Percentiles rank a stretch among this genome's conserved stretches.
phyloP scores from a whole-genome alignment of 23 red algal species.

The Chondrus crispus region DNA sequence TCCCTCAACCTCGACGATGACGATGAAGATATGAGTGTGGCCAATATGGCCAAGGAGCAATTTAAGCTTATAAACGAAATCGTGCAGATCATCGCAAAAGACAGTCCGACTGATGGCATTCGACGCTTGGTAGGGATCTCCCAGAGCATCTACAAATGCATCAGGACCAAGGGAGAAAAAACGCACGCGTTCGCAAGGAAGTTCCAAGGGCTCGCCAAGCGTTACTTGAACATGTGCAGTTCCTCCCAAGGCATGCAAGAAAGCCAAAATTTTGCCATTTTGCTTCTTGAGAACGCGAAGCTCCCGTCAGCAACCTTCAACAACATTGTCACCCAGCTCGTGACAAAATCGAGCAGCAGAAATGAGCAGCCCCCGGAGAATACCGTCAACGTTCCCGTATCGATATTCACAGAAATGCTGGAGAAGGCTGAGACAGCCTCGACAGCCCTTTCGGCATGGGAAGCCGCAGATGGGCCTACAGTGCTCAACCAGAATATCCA shows the following conservation, averaged over 20 bases:
- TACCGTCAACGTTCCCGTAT: no score
- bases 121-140: background rate
- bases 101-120: background rate
- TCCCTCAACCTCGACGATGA: background rate
- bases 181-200: background rate
- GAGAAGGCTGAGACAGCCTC: no score
- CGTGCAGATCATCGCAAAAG: background rate
- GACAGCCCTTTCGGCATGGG: no score
- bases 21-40: background rate
- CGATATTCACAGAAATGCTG: no score
- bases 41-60: background rate
- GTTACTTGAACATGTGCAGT: background rate
- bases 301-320: background rate
- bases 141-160: background rate
- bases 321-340: conserved; percentile 7
- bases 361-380: no score
- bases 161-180: background rate
- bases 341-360: conserved; percentile 2
- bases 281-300: background rate
- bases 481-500: no score
- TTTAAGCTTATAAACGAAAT: background rate
- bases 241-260: background rate
- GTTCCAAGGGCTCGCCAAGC: background rate
- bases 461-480: no score
- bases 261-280: conserved; percentile 20